A percentile compares a stretch with the other conserved stretches of the same genome.
phyloP scores from a whole-genome alignment of 73 alveolate genomes.

The Tetrahymena thermophila region DNA sequence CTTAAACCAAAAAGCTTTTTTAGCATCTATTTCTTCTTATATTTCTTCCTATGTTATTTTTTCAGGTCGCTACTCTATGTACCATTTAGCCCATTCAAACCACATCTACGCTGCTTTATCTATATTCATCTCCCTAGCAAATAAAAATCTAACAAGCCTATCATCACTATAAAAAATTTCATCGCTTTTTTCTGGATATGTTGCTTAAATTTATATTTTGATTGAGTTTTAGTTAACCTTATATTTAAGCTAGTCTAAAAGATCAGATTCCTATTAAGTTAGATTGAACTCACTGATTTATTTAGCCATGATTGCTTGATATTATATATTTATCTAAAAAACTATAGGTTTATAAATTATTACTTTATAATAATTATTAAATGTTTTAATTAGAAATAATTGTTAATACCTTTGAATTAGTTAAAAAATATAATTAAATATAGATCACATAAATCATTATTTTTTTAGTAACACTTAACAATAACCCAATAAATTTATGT shows the following conservation, averaged over 20 bases:
- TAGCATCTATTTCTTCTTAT: not conserved
- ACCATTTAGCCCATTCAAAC: not conserved
- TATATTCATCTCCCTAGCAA: not conserved
- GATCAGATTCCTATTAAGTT: not conserved
- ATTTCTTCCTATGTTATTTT: not conserved
- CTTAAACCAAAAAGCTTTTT: not conserved
- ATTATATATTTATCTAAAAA: not conserved
- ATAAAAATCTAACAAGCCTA: not conserved
- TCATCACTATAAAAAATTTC: not conserved
- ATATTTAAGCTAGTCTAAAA: not conserved
- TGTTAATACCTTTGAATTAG: not conserved
- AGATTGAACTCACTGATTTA: not conserved
- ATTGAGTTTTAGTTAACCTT: not conserved
- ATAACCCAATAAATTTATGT: not conserved
- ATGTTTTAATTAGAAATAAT: too few relatives aligned
- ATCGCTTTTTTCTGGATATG: not conserved
- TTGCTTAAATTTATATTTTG: not conserved
- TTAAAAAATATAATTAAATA: too few relatives aligned
- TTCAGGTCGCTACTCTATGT: not conserved
- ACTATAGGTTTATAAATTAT: not conserved
- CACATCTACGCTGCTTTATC: not conserved
- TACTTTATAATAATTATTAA: too few relatives aligned
- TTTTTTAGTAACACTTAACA: not conserved
- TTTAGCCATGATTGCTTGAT: not conserved
- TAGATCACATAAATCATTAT: not conserved